Conservation (phyloP, 75 land plant species). For the Pseudotsuga menziesii region DNA sequence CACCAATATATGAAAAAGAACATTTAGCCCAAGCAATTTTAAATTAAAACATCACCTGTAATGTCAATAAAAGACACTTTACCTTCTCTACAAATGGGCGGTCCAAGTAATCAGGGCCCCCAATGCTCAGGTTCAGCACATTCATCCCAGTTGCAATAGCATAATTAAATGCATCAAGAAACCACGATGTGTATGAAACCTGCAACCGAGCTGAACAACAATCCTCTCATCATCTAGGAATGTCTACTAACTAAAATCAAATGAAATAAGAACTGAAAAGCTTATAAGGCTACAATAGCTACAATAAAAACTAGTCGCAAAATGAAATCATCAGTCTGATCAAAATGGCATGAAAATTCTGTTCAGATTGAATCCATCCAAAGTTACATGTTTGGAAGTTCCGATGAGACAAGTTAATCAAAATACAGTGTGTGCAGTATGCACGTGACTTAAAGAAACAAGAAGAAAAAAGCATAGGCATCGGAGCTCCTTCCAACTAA, state of each 20-base stretch:
- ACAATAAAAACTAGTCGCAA: not conserved
- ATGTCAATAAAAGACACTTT: not conserved
- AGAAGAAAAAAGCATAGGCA: no score
- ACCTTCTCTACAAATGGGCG: slow-evolving; percentile 99
- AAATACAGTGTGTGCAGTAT: no score
- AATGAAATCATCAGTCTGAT: not conserved
- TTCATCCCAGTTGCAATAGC: slow-evolving; percentile 96
- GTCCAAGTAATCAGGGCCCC: slow-evolving; percentile 97
- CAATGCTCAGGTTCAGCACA: slow-evolving; percentile 96
- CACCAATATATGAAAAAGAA: not conserved
- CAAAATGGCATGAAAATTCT: not conserved
- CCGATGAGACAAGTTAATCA: no score
- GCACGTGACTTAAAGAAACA: no score
- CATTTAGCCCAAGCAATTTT: no score
- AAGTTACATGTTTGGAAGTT: no score
- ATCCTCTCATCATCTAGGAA: slow-evolving; percentile 45
- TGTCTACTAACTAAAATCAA: not conserved
- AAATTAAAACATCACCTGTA: not conserved
- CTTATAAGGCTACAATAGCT: not conserved
- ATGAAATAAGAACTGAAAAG: not conserved
- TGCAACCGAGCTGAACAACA: slow-evolving; percentile 72
- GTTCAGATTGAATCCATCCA: no score
- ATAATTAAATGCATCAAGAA: slow-evolving; percentile 99
- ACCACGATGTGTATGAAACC: slow-evolving; percentile 99
- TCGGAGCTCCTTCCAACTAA: no score